Conservation (phyloP, 2,329 filamentous ascomycete genomes). For the Zasmidium citrigriseum region DNA sequence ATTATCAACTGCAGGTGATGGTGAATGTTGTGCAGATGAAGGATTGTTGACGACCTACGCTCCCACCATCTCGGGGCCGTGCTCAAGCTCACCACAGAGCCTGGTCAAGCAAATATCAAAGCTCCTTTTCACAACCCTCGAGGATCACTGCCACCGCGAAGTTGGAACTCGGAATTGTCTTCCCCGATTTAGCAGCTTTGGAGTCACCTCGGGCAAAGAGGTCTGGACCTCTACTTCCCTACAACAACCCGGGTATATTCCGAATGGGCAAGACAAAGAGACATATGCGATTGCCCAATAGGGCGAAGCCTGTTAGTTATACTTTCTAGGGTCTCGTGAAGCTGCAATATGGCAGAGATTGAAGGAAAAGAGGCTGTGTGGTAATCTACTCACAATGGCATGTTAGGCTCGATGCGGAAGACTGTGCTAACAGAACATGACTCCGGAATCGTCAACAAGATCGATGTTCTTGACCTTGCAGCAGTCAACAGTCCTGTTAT, state of each 20-base stretch:
- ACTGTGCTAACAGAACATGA: no score
- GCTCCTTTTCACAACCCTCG: conserved; percentile 8
- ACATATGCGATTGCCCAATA: background rate
- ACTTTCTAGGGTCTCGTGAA: background rate
- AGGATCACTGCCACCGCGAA: conserved; percentile 4
- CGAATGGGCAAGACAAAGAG: background rate
- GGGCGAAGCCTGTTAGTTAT: background rate
- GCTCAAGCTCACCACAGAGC: conserved; percentile 3
- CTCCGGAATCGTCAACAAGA: no score
- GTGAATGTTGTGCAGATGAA: background rate
- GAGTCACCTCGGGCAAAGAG: background rate
- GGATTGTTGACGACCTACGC: background rate
- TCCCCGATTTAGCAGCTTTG: conserved; percentile 6
- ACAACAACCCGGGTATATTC: background rate
- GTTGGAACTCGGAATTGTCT: conserved; percentile 8
- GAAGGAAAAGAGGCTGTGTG: background rate
- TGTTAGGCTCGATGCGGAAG: background rate
- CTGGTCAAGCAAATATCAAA: conserved; percentile 1
- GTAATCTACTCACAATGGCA: background rate
- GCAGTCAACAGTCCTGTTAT: background rate
- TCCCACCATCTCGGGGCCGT: background rate
- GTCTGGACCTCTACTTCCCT: background rate
- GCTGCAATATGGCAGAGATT: background rate
- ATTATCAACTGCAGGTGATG: no score
- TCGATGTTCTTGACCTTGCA: no score